A percentile compares a stretch with the other conserved stretches of the same genome.
These are phyloP conservation scores for Sporothrix dimorphospora DNA, from an alignment of 2,329 filamentous ascomycete species.

Conservation along the genomic window DNA sequence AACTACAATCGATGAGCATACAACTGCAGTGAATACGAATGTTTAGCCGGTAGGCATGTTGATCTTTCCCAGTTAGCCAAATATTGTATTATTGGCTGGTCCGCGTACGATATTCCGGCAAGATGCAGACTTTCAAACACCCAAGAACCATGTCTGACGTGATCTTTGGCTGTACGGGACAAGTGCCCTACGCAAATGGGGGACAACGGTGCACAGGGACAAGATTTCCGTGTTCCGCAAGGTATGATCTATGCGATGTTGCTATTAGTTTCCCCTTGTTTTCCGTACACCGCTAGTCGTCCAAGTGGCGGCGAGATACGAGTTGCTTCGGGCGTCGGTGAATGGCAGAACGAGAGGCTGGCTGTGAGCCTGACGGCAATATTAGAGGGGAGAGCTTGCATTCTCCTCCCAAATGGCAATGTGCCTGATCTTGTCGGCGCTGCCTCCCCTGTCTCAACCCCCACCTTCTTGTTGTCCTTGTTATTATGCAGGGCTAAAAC, in stretches of 20 bases:
- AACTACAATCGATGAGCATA: background rate
- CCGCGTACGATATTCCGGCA: background rate
- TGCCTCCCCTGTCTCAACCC: background rate
- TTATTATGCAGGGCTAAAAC: background rate
- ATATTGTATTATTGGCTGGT: background rate
- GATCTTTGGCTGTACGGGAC: background rate
- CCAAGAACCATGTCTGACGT: background rate
- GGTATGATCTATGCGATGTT: background rate
- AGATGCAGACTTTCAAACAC: constrained; percentile 8
- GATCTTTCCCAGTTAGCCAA: background rate
- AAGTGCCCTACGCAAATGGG: background rate
- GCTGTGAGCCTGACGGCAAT: background rate
- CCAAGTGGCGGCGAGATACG: background rate
- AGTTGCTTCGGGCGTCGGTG: background rate
- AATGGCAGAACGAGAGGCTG: background rate
- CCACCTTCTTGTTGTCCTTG: constrained; percentile 1
- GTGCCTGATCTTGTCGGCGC: background rate
- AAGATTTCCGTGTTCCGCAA: background rate
- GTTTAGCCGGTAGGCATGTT: background rate
- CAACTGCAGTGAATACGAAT: background rate
- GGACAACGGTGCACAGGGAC: background rate
- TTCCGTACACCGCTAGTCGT: background rate
- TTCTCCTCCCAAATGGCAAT: background rate
- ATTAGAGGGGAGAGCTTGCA: background rate
- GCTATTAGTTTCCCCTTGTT: background rate